Evolutionary conservation across 768 basidiomycete species (phyloP), one percentile per base, ranked within the genome.

Genomic region (Kwoniella botswanensis): DNA sequence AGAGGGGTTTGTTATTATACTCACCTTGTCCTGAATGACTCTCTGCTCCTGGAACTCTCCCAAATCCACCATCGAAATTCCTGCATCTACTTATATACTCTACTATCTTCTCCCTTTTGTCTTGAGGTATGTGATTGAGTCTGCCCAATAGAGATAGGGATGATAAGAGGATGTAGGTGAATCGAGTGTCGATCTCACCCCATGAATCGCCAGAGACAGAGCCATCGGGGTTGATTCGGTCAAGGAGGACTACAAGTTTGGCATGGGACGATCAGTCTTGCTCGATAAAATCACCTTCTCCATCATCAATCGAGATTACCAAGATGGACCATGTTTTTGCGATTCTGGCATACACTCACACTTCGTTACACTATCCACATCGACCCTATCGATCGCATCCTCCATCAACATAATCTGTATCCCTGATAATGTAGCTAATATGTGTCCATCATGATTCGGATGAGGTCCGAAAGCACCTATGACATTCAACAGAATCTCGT

Each of bases 41-140:
- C 85, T 99, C 97, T 0, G 92, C 94, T 0, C 95, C 97, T 17
- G 89, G 87, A 17, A 85, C 83, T 57, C 87, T 90, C 26, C 97
- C 96, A 78, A 96, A 99, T 0, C 94, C 97, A 4, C 95, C 95
- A 79, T 99, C 97, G 82, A 94, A 98, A 82, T 98, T 99, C 79
- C 87, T 87, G 84, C 97, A 98, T 44, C 87, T 85, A 24, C 84
- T 82, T 55, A 98, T 88, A 82, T 96, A 93, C 7, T 84, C 85
- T 10, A 92, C 88, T 0, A 83, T 69, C 56, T 72, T 35, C 13
- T 79, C 73, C 43, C 68, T 54, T 22, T 74, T 53, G 55, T 94
- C 89, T 55, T 22, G 0, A 1, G 68, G 18, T 21, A 98, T 85
- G 22, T 87, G 86, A 70, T 90, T 87, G 44, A 97, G 86, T 42